Conservation (phyloP, 129 eudicot genomes). For the Saposhnikovia divaricata region DNA sequence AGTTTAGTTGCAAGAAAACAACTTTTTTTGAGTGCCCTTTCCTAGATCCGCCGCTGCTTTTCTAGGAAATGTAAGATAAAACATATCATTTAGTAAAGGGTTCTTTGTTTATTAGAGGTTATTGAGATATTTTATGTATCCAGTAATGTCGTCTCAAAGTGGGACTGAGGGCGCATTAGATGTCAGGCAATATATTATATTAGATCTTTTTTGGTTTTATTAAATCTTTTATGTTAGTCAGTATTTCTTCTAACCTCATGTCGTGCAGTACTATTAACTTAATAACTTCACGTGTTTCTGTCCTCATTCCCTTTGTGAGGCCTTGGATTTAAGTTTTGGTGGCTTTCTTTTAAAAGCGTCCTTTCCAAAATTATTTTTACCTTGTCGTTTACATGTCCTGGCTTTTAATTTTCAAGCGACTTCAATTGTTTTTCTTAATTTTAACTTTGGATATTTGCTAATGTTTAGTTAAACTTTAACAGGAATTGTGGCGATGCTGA, state of each 20-base stretch:
- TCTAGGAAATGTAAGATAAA: not conserved
- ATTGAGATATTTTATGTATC: not conserved
- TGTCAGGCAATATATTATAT: not conserved
- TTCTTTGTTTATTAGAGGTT: not conserved
- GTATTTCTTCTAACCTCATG: not conserved
- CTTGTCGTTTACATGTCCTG: not conserved
- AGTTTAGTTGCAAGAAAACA: not conserved
- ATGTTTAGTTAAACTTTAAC: not conserved
- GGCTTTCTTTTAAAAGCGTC: not conserved
- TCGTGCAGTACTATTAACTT: not conserved
- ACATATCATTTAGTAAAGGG: not conserved
- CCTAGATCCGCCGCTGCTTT: not conserved
- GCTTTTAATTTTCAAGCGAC: not conserved
- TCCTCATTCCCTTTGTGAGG: not conserved
- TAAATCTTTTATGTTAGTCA: not conserved
- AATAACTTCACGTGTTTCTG: not conserved
- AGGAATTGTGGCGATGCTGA: not conserved
- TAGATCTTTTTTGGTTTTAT: not conserved
- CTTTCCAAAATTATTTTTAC: not conserved
- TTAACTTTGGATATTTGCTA: not conserved
- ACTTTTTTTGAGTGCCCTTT: not conserved
- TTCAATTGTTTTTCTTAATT: not conserved
- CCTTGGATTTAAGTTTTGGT: not conserved
- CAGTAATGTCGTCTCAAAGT: too few relatives aligned
- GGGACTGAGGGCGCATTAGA: too few relatives aligned